Evolutionary conservation across 208 protist species (phyloP).

Genomic region (Trypanosoma theileri): DNA sequence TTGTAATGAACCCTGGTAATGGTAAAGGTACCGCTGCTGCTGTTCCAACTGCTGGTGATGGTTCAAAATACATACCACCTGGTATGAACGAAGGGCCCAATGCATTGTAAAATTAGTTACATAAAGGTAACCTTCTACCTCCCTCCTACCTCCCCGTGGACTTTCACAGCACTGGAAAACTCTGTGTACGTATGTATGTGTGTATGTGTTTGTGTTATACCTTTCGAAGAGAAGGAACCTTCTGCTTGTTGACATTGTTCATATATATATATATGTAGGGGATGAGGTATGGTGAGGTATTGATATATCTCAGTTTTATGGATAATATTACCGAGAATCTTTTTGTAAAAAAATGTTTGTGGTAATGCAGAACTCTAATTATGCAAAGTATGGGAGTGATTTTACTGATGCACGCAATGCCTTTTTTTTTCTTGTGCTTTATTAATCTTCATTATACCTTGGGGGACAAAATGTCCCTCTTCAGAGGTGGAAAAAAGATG

Average conservation of each 20-base stretch:
- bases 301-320: too few species aligned
- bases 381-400: background rate
- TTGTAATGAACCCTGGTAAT: background rate
- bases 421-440: constrained; percentile 3
- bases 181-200: too few species aligned
- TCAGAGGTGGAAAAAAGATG: background rate
- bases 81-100: constrained; percentile 25
- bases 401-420: background rate
- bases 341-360: background rate
- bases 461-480: background rate
- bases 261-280: too few species aligned
- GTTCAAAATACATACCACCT: constrained; percentile 10
- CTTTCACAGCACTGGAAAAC: too few species aligned
- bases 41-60: background rate
- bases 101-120: constrained; percentile 11
- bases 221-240: too few species aligned
- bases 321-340: background rate
- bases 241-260: too few species aligned
- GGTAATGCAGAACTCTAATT: background rate
- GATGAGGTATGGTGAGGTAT: too few species aligned
- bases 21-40: background rate
- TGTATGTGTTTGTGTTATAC: too few species aligned
- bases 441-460: background rate
- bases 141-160: too few species aligned
- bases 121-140: too few species aligned